Evolutionary conservation across 345 rosid genomes (phyloP).

Genomic region (Eucalyptus regnans): DNA sequence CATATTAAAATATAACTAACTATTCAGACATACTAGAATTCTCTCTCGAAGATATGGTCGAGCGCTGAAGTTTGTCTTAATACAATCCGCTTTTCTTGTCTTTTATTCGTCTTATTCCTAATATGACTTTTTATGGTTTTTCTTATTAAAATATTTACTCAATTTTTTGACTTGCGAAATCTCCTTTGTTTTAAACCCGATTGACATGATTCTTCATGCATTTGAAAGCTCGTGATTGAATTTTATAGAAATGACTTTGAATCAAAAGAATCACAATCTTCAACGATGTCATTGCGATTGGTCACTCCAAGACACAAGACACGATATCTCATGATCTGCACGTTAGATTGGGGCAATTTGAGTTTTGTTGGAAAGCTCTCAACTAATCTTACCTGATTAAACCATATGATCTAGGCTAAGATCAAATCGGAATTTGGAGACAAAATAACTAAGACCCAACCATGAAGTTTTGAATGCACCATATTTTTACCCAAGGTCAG

Average conservation of each 20-base stretch:
- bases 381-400: background rate
- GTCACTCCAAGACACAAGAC: background rate
- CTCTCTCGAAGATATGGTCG: background rate
- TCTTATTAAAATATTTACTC: background rate
- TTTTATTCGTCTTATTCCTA: background rate
- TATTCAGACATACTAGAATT: background rate
- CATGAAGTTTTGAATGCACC: background rate
- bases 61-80: background rate
- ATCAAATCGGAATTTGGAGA: background rate
- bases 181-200: background rate
- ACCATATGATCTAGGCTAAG: background rate
- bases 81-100: background rate
- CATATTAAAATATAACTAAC: background rate
- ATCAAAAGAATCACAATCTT: background rate
- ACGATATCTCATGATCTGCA: background rate
- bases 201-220: background rate
- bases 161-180: background rate
- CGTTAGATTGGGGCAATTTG: background rate
- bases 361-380: background rate
- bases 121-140: background rate
- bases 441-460: background rate
- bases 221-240: background rate
- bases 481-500: background rate
- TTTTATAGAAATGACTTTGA: background rate
- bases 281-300: background rate